Conservation (phyloP, 2,329 filamentous ascomycete species). For the Sphaceloma murrayae region DNA sequence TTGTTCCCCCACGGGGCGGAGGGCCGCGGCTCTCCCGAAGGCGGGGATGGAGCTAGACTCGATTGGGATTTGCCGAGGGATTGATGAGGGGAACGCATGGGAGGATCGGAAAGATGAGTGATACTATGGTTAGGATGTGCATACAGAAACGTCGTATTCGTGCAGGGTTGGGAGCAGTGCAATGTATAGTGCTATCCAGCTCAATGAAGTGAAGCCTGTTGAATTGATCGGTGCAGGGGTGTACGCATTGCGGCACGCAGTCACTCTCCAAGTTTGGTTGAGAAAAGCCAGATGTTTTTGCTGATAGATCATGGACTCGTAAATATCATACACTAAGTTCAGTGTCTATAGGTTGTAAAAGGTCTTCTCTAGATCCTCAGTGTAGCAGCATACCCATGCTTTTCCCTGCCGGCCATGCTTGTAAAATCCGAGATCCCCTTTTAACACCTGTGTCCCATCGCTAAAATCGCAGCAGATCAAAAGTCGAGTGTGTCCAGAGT, state of each 20-base stretch:
- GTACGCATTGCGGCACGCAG: no score
- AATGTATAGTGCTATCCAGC: no score
- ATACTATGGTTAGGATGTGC: background rate
- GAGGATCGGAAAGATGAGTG: background rate
- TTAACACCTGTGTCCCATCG: conserved; percentile 8
- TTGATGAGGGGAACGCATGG: background rate
- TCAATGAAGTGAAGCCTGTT: no score
- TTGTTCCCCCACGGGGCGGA: conserved; percentile 1
- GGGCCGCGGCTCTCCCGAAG: conserved; percentile 4
- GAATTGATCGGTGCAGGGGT: no score
- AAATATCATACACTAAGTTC: conserved; percentile 11
- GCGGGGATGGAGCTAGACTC: conserved; percentile 15
- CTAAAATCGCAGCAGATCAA: conserved; percentile 12
- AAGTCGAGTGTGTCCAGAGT: background rate
- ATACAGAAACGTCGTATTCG: background rate
- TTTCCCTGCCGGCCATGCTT: conserved; percentile 7
- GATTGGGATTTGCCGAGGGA: conserved; percentile 15
- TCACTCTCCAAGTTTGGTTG: no score
- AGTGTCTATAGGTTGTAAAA: background rate
- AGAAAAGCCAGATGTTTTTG: background rate
- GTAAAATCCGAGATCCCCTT: background rate
- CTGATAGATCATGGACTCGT: background rate
- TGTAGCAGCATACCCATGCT: background rate
- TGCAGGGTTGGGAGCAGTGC: background rate
- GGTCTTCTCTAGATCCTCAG: background rate